Percentiles rank a stretch among this genome's conserved stretches.
These are phyloP conservation scores for Physcomitrellopsis africana DNA, from an alignment of 225 moss, liverwort and hornwort genomes.

Conservation along the genomic window DNA sequence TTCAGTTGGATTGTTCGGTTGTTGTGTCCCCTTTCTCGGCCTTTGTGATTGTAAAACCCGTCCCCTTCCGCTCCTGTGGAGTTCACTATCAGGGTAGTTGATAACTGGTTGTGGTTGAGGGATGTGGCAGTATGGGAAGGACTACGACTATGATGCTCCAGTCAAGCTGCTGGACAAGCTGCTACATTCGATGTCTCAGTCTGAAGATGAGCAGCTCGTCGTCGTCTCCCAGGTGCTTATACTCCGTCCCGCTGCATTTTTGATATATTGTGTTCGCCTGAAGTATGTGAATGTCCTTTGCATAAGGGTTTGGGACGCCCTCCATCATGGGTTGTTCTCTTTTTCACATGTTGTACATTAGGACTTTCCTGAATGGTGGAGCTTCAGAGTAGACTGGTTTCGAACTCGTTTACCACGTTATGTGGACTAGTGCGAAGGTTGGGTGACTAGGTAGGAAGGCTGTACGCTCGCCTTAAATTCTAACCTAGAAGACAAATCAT, in stretches of 20 bases:
- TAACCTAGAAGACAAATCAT: background rate
- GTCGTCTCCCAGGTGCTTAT: conserved; percentile 90
- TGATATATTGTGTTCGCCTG: background rate
- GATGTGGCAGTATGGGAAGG: conserved; percentile 91
- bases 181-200: conserved; percentile 97
- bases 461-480: too few relatives aligned
- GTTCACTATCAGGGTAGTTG: conserved; percentile 15
- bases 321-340: background rate
- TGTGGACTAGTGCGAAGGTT: conserved; percentile 20
- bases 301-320: background rate
- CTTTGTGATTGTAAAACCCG: too few relatives aligned
- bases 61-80: too few relatives aligned
- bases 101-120: conserved; percentile 25
- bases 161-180: conserved; percentile 98
- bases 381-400: background rate
- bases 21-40: background rate
- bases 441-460: conserved; percentile 16
- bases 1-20: background rate
- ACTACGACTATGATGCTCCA: conserved; percentile 98
- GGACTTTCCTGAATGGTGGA: conserved; percentile 4
- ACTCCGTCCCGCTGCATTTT: background rate
- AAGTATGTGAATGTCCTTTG: background rate
- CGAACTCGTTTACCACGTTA: background rate
- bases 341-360: background rate
- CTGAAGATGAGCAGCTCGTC: conserved; percentile 98